Evolutionary conservation across 2,329 filamentous ascomycete genomes (phyloP).

Genomic region (Colletotrichum karsti): DNA sequence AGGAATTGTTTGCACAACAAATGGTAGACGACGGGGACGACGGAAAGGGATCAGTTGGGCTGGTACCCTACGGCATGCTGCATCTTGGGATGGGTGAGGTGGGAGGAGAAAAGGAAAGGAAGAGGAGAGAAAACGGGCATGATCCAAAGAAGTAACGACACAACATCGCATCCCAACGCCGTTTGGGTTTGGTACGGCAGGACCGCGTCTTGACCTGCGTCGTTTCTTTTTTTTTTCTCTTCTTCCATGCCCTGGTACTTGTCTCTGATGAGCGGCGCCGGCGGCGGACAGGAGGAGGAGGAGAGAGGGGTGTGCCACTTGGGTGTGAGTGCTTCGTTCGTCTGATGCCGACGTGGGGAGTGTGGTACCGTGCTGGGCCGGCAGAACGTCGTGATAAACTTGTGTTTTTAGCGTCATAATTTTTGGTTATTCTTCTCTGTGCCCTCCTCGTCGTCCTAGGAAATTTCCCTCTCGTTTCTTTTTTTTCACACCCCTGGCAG

Average conservation of each 20-base stretch:
- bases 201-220: slow-evolving; percentile 25
- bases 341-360: slow-evolving; percentile 29
- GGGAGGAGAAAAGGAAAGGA: slow-evolving; percentile 18
- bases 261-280: slow-evolving; percentile 30
- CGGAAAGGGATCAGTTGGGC: slow-evolving; percentile 29
- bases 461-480: neutral
- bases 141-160: slow-evolving; percentile 30
- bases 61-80: slow-evolving; percentile 31
- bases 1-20: slow-evolving; percentile 25
- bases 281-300: slow-evolving; percentile 23
- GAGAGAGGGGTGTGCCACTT: slow-evolving; percentile 31
- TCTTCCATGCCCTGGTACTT: slow-evolving; percentile 30
- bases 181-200: slow-evolving; percentile 29
- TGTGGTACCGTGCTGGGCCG: slow-evolving; percentile 18
- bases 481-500: slow-evolving; percentile 2
- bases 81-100: slow-evolving; percentile 29
- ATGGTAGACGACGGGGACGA: slow-evolving; percentile 9
- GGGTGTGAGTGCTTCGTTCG: slow-evolving; percentile 30
- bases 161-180: slow-evolving; percentile 26
- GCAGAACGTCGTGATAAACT: slow-evolving; percentile 30
- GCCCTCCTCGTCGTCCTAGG: neutral
- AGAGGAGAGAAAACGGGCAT: slow-evolving; percentile 28
- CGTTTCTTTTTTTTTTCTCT: slow-evolving; percentile 33
- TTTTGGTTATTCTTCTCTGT: neutral
- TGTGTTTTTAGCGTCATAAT: slow-evolving; percentile 18